Conservation (phyloP, 306 rosid species). For the Gillenia trifoliata region DNA sequence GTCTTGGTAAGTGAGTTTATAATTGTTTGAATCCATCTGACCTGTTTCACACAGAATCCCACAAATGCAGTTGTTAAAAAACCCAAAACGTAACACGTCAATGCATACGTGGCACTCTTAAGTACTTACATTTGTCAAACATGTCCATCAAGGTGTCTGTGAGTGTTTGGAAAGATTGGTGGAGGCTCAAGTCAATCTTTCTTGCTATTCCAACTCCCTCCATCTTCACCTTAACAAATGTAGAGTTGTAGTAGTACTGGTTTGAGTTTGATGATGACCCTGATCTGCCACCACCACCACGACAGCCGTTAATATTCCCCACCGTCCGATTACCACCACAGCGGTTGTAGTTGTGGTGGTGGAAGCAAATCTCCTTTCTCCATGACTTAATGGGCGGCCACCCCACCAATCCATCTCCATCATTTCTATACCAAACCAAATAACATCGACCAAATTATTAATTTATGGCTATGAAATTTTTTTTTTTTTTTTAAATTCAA, state of each 20-base stretch:
- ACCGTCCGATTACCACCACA: conserved; percentile 16
- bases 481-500: background rate
- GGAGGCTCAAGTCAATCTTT: conserved; percentile 53
- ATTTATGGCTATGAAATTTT: background rate
- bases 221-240: conserved; percentile 83
- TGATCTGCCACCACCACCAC: conserved; percentile 12
- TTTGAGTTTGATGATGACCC: conserved; percentile 1
- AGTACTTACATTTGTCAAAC: conserved; percentile 51
- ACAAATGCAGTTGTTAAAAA: background rate
- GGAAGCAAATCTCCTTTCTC: conserved; percentile 45
- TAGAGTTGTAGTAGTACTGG: background rate
- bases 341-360: background rate
- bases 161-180: conserved; percentile 50
- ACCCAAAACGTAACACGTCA: too few relatives aligned
- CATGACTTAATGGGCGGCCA: conserved; percentile 72
- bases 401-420: conserved; percentile 46
- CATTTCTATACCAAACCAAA: conserved; percentile 23
- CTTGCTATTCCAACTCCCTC: conserved; percentile 83
- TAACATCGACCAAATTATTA: background rate
- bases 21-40: conserved; percentile 32
- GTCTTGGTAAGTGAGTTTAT: conserved; percentile 62
- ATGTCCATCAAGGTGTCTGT: conserved; percentile 51
- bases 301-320: conserved; percentile 11
- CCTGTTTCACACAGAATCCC: conserved; percentile 23
- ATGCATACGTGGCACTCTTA: background rate